A percentile compares a stretch with the other conserved stretches of the same genome.
phyloP scores from a whole-genome alignment of 2,329 filamentous ascomycete genomes.

The Pseudogymnoascus sp. region DNA sequence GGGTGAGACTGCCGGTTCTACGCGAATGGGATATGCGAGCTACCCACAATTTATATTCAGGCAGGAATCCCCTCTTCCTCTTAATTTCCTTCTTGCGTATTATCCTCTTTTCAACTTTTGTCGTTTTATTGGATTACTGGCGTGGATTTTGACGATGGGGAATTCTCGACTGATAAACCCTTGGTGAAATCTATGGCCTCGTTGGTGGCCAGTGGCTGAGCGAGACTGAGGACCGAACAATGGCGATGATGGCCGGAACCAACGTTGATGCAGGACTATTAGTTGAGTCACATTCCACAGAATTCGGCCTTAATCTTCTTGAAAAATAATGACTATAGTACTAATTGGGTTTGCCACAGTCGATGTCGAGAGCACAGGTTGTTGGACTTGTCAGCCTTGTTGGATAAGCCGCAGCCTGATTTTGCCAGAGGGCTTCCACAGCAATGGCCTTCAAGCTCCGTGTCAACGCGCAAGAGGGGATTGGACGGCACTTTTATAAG shows the following conservation, averaged over 20 bases:
- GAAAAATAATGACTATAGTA: not conserved
- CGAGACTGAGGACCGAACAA: not conserved
- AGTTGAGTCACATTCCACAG: not conserved
- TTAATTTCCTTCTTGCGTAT: not conserved
- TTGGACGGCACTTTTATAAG: not conserved
- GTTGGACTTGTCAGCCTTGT: conserved; percentile 1
- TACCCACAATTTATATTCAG: not conserved
- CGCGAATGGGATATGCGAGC: not conserved
- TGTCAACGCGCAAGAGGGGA: not conserved
- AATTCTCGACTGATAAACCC: not conserved
- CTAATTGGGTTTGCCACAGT: not conserved
- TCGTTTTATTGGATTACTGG: not conserved
- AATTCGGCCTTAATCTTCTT: not conserved
- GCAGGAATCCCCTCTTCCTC: not conserved
- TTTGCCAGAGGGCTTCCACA: not conserved
- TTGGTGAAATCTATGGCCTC: not conserved
- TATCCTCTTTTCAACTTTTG: not conserved
- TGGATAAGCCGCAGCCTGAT: not conserved
- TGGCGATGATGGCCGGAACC: not conserved
- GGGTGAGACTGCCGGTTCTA: not conserved
- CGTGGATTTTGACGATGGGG: not conserved
- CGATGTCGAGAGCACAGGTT: not conserved
- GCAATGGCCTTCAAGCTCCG: not conserved
- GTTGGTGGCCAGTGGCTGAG: not conserved
- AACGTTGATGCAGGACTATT: not conserved